A percentile compares a stretch with the other conserved stretches of the same genome.
Conservation (phyloP, 2,329 filamentous ascomycete genomes). For the Fusarium tuaranense region DNA sequence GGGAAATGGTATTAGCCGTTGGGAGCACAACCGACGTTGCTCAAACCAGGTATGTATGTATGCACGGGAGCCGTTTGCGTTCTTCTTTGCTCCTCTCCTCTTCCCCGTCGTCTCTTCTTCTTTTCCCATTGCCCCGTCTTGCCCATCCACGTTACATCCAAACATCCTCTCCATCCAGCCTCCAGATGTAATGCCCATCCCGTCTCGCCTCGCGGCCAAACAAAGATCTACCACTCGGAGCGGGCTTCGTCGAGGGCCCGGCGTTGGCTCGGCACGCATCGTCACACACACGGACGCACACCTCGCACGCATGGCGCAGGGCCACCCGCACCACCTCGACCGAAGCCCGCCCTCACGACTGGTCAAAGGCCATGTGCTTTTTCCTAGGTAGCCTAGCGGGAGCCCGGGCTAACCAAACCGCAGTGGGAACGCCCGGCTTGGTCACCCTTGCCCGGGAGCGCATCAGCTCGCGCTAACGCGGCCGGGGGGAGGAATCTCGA, state of each 20-base stretch:
- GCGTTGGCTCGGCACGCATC: slow-evolving; percentile 10
- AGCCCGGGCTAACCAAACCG: slow-evolving; percentile 19
- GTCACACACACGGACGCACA: slow-evolving; percentile 18
- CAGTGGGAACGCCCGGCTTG: slow-evolving; percentile 9
- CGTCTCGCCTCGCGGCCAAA: slow-evolving; percentile 14
- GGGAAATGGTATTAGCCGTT: slow-evolving; percentile 24
- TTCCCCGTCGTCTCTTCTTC: background rate
- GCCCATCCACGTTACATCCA: background rate
- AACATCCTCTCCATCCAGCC: background rate
- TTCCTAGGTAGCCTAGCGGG: slow-evolving; percentile 3
- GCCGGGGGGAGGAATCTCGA: slow-evolving; percentile 1
- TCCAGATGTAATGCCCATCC: slow-evolving; percentile 8
- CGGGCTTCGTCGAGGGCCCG: slow-evolving; percentile 12
- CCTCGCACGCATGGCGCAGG: background rate
- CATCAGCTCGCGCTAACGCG: slow-evolving; percentile 8
- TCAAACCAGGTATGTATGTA: slow-evolving; percentile 29
- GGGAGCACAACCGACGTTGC: slow-evolving; percentile 27
- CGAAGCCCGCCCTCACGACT: background rate
- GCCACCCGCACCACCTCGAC: slow-evolving; percentile 13
- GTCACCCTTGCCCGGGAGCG: slow-evolving; percentile 1
- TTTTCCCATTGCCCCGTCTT: background rate
- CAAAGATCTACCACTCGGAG: slow-evolving; percentile 20
- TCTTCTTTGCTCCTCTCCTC: background rate
- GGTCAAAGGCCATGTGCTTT: background rate
- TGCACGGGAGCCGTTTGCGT: background rate